Percentiles rank a stretch among this genome's conserved stretches.
Conservation (phyloP, 179 eudicot genomes). For the Nepenthes alata region DNA sequence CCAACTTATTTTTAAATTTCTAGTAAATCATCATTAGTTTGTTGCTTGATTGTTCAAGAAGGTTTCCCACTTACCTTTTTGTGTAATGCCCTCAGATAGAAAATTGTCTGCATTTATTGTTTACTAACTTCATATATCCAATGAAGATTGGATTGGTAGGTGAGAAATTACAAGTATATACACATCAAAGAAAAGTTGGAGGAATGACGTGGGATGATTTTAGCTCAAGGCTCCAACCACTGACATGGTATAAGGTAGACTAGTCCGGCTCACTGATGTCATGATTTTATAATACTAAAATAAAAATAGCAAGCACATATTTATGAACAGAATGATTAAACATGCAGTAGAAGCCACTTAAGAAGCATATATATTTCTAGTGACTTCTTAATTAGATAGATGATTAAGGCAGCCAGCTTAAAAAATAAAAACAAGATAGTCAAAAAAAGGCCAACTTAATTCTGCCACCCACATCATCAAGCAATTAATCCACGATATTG, state of each 20-base stretch:
- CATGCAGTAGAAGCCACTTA: not conserved
- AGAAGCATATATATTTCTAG: no score
- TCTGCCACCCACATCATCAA: no score
- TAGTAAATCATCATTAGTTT: no score
- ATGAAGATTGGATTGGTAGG: conserved; percentile 1
- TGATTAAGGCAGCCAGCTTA: no score
- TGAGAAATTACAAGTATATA: not conserved
- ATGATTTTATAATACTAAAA: not conserved
- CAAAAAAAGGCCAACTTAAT: no score
- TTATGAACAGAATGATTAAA: not conserved
- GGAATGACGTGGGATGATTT: not conserved
- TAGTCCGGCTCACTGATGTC: not conserved
- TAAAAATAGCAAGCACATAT: not conserved
- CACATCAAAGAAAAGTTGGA: not conserved
- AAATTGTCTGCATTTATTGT: not conserved
- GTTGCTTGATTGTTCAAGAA: no score
- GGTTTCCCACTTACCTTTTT: no score
- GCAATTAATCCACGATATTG: not conserved
- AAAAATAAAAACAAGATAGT: no score
- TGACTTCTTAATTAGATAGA: no score
- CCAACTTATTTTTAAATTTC: no score
- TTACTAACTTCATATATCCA: not conserved
- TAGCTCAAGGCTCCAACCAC: not conserved
- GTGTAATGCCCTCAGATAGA: no score
- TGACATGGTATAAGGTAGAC: conserved; percentile 1